A percentile compares a stretch with the other conserved stretches of the same genome.
Conservation (phyloP, 2,329 filamentous ascomycete genomes). For the Penicillium italicum region DNA sequence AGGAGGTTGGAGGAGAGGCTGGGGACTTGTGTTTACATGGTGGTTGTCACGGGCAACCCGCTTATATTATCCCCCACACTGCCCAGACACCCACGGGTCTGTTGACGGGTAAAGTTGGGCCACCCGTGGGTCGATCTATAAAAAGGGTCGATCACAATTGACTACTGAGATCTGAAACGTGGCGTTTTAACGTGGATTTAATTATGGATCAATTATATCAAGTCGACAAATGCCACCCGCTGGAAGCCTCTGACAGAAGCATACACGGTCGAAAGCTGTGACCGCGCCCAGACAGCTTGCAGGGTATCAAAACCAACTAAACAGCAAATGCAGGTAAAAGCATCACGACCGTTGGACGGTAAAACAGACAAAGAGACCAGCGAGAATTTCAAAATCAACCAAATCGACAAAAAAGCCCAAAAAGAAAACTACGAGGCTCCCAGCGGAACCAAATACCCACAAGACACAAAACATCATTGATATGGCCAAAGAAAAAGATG, state of each 20-base stretch:
- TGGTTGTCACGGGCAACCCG: constrained; percentile 26
- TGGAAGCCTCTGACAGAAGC: not conserved
- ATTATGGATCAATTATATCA: not conserved
- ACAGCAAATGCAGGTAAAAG: not conserved
- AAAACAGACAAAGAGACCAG: not conserved
- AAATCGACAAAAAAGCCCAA: constrained; percentile 2
- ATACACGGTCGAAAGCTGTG: constrained; percentile 2
- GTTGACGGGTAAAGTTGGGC: not conserved
- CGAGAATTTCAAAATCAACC: not conserved
- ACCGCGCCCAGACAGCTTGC: constrained; percentile 5
- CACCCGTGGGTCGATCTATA: constrained; percentile 6
- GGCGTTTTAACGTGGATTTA: not conserved
- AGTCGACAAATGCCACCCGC: constrained; percentile 1
- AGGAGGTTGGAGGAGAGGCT: constrained; percentile 42
- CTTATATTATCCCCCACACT: constrained; percentile 24
- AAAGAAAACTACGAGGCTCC: not conserved
- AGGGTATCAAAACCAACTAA: constrained; percentile 11
- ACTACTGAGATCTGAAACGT: not conserved
- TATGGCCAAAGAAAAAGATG: constrained; percentile 19
- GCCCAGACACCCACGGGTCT: not conserved
- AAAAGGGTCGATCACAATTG: constrained; percentile 12
- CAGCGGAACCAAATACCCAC: not conserved
- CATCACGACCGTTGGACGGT: not conserved
- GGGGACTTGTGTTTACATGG: constrained; percentile 32
- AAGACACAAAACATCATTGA: constrained; percentile 8